These are phyloP conservation scores for Pestalotiopsis sp. DNA, from an alignment of 2,329 filamentous ascomycete genomes.

Conservation along the genomic window DNA sequence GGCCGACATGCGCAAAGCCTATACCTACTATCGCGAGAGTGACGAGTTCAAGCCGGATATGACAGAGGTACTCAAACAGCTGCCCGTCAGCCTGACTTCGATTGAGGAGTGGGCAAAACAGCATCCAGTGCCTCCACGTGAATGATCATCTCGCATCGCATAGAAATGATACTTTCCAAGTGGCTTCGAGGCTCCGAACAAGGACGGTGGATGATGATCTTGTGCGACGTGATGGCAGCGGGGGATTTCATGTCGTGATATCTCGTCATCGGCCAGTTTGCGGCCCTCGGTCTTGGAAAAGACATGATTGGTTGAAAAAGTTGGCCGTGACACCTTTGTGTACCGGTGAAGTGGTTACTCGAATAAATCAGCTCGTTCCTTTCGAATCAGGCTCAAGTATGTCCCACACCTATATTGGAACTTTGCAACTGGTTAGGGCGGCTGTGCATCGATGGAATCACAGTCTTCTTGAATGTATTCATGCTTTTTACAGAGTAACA, in stretches of 20 bases:
- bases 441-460: too few relatives aligned
- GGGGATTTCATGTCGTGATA: constrained; percentile 7
- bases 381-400: too few relatives aligned
- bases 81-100: constrained; percentile 32
- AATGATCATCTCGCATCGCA: background rate
- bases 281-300: background rate
- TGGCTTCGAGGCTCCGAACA: background rate
- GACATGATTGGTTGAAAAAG: background rate
- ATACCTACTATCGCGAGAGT: constrained; percentile 42
- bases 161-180: too few relatives aligned
- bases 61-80: constrained; percentile 32
- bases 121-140: constrained; percentile 7
- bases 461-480: too few relatives aligned
- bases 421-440: too few relatives aligned
- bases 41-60: constrained; percentile 41
- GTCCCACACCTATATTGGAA: too few relatives aligned
- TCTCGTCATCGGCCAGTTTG: background rate
- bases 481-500: too few relatives aligned
- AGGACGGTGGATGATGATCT: background rate
- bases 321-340: background rate
- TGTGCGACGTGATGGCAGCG: too few relatives aligned
- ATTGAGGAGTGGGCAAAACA: constrained; percentile 39
- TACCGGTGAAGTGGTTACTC: background rate
- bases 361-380: background rate
- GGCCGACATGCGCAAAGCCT: constrained; percentile 42